Evolutionary conservation across 176 grass and related monocot species (phyloP).

Genomic region (Rhipidocladum racemiflorum): DNA sequence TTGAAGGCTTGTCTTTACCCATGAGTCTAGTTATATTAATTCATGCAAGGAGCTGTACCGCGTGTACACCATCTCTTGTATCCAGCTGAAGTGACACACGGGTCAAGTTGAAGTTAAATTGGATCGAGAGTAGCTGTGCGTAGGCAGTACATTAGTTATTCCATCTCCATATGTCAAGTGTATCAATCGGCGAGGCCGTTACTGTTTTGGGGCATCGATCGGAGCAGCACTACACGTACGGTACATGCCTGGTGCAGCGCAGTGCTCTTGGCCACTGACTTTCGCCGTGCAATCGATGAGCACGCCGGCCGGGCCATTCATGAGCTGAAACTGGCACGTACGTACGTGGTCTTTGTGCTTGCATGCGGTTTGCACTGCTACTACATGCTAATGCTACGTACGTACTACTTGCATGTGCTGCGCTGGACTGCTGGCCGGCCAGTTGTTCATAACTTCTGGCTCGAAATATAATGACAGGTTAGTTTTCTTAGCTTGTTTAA

Average conservation of each 20-base stretch:
- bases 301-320: not conserved
- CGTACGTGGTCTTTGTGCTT: not conserved
- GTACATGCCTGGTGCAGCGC: not conserved
- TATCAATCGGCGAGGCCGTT: not conserved
- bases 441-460: not conserved
- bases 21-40: no score
- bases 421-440: not conserved
- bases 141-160: not conserved
- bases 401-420: not conserved
- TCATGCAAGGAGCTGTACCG: not conserved
- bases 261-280: not conserved
- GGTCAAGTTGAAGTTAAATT: not conserved
- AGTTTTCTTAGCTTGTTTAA: not conserved
- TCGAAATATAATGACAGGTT: not conserved
- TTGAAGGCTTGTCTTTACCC: no score
- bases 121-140: not conserved
- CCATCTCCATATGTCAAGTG: not conserved
- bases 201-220: not conserved
- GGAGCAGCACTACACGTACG: not conserved
- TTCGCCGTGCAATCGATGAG: not conserved
- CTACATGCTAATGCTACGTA: no score
- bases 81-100: not conserved
- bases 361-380: not conserved
- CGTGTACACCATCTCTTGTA: not conserved
- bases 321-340: not conserved